Base-by-base conservation (phyloP, 129 eudicot species). In the Pittosporum tobira region DNA sequence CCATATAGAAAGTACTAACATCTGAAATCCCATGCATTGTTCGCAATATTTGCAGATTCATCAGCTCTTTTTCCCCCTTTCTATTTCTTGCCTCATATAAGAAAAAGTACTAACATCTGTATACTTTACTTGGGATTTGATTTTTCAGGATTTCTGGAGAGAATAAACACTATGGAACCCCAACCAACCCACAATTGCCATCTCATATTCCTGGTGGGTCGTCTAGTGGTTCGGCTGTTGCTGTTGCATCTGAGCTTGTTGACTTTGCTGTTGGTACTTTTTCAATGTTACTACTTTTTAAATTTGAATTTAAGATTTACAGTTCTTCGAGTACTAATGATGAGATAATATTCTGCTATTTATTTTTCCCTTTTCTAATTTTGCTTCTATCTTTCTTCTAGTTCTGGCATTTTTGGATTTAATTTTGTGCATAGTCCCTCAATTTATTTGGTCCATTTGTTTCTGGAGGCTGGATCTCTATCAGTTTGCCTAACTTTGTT, bases 191-290 rank as follows among this genome's bases (percentile, higher is more conserved):
- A 47, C 63, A 72, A 54, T 70, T 74, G 79, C 88, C 83, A 23
- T 74, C 83, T 56, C 69, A 76, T 74, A 58, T 81, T 66, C 98
- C 96, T 3, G 98, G 98, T 43, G 98, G 98, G 55, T 81, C 98
- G 1, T 83, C 96, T 34, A 80, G 96, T 74, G 96, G 98, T 61
- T 86, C 98, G 37, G 94, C 96, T 5, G 96, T 81, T 56, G 87
- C 98, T 51, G 94, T 86, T 70, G 94, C 88, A 36, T 79, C 96
- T 49, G 79, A 74, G 55, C 78, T 86, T 51, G 84, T 77, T 57
- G 94, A 91, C 72, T 91, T 91, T 83, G 79, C 98, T 63, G 78
- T 91, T 62, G 96, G 98, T 91, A 85, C 28, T 15, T 37, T 55
- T 45, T 5, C 3, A 36, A 34, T 47, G n/a, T 55, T 31, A 30